phyloP scores from a whole-genome alignment of 208 protist genomes.

The Leishmania amazonensis region DNA sequence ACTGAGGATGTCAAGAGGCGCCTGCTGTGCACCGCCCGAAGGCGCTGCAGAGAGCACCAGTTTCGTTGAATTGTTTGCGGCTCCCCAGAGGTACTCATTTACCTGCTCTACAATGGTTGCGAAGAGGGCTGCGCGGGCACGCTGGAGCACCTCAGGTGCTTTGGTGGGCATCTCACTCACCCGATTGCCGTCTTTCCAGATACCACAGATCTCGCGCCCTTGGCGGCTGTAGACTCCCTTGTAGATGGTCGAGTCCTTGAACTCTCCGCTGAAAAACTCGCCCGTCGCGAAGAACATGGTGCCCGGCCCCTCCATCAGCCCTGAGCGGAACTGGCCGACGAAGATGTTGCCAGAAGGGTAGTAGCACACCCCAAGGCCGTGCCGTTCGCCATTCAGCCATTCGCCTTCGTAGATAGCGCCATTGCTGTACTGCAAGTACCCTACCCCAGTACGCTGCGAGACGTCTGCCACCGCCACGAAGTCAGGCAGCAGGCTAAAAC shows the following conservation, averaged over 20 bases:
- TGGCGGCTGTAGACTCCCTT: conserved; percentile 41
- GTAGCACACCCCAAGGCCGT: conserved; percentile 63
- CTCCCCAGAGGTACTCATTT: conserved; percentile 33
- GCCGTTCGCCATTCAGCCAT: conserved; percentile 39
- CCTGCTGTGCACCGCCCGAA: not conserved
- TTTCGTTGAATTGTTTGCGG: conserved; percentile 13
- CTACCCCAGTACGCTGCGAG: conserved; percentile 23
- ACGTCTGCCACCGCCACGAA: conserved; percentile 11
- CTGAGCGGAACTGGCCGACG: conserved; percentile 51
- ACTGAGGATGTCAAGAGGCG: conserved; percentile 21
- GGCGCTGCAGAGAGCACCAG: conserved; percentile 4
- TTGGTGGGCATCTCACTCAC: conserved; percentile 28
- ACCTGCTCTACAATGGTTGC: conserved; percentile 43
- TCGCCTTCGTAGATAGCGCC: conserved; percentile 67
- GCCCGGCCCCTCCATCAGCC: conserved; percentile 57
- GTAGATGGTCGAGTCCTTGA: conserved; percentile 40
- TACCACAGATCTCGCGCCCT: conserved; percentile 35
- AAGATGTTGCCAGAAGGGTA: conserved; percentile 70
- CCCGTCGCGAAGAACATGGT: conserved; percentile 62
- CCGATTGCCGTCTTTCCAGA: conserved; percentile 41
- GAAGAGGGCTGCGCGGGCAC: conserved; percentile 44
- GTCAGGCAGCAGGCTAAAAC: conserved; percentile 16
- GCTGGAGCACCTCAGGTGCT: conserved; percentile 30
- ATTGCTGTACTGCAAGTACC: conserved; percentile 38
- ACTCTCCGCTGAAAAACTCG: conserved; percentile 58